phyloP scores from a whole-genome alignment of 129 eudicot genomes.

The Saussurea involucrata region DNA sequence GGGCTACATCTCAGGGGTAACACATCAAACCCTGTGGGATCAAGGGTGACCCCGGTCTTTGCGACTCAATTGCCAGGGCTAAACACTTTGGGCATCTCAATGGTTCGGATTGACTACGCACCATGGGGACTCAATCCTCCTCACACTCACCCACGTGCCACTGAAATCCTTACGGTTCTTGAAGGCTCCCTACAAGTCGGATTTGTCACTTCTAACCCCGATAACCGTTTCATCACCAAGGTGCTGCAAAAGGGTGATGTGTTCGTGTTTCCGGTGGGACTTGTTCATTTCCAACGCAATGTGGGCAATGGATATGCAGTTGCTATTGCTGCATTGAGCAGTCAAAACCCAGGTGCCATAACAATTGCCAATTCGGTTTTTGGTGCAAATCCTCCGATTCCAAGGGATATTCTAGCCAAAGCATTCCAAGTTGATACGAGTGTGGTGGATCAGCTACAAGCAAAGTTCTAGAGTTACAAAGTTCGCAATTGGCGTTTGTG shows the following conservation, averaged over 20 bases:
- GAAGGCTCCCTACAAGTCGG: constrained; percentile 42
- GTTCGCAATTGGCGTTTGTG: not conserved
- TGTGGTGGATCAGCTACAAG: constrained; percentile 25
- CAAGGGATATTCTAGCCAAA: constrained; percentile 30
- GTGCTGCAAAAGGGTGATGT: constrained; percentile 45
- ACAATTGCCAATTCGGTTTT: constrained; percentile 37
- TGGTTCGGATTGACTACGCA: constrained; percentile 42
- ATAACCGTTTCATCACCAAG: constrained; percentile 31
- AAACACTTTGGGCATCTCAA: constrained; percentile 42
- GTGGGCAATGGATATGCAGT: constrained; percentile 23
- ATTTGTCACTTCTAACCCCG: constrained; percentile 42
- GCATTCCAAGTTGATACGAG: constrained; percentile 39
- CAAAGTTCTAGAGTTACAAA: constrained; percentile 21
- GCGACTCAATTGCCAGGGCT: constrained; percentile 35
- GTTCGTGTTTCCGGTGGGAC: constrained; percentile 43
- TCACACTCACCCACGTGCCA: constrained; percentile 49
- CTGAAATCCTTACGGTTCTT: constrained; percentile 35
- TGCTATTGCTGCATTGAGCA: constrained; percentile 40
- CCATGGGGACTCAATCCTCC: constrained; percentile 48
- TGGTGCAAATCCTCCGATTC: constrained; percentile 36
- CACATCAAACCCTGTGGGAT: constrained; percentile 40
- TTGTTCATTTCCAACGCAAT: constrained; percentile 40
- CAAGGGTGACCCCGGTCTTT: constrained; percentile 37
- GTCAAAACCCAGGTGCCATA: constrained; percentile 47
- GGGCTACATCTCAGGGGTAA: constrained; percentile 41